These are phyloP conservation scores for Verbena officinalis DNA, from an alignment of 257 asterid genomes.

Conservation along the genomic window DNA sequence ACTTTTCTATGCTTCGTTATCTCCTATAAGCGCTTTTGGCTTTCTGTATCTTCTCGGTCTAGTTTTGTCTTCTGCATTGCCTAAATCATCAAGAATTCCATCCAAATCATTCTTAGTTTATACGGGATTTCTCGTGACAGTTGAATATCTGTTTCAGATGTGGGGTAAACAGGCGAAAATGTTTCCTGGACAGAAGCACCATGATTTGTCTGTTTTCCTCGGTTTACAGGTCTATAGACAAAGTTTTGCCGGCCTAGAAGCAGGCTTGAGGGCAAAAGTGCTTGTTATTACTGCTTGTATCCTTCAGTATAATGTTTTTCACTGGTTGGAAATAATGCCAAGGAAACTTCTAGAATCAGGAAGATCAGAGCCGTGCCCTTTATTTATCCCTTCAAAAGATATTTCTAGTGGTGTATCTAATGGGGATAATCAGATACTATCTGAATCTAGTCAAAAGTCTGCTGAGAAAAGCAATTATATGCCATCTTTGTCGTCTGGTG, in stretches of 20 bases:
- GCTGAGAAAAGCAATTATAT: conserved; percentile 57
- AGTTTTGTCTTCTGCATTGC: conserved; percentile 62
- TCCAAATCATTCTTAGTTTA: conserved; percentile 79
- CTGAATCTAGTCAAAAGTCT: conserved; percentile 49
- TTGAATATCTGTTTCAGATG: conserved; percentile 93
- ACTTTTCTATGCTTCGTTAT: conserved; percentile 82
- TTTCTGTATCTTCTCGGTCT: conserved; percentile 85
- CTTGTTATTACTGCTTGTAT: conserved; percentile 89
- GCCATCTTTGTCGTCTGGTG: conserved; percentile 50
- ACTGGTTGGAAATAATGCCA: conserved; percentile 81
- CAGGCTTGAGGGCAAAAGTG: conserved; percentile 88
- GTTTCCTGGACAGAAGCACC: conserved; percentile 94
- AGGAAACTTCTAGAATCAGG: conserved; percentile 51
- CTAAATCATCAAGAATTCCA: conserved; percentile 88
- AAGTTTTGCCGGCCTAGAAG: conserved; percentile 82
- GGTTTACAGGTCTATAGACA: conserved; percentile 80
- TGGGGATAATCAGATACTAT: conserved; percentile 43
- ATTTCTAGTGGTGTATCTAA: conserved; percentile 43
- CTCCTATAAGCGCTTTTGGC: conserved; percentile 91
- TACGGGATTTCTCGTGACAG: conserved; percentile 74
- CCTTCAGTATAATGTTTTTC: conserved; percentile 88
- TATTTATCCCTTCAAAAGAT: conserved; percentile 77
- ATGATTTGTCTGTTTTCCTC: conserved; percentile 62
- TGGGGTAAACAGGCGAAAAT: conserved; percentile 84
- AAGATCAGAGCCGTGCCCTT: conserved; percentile 82